Conservation (phyloP, 129 eudicot species). For the Escallonia herrerae region DNA sequence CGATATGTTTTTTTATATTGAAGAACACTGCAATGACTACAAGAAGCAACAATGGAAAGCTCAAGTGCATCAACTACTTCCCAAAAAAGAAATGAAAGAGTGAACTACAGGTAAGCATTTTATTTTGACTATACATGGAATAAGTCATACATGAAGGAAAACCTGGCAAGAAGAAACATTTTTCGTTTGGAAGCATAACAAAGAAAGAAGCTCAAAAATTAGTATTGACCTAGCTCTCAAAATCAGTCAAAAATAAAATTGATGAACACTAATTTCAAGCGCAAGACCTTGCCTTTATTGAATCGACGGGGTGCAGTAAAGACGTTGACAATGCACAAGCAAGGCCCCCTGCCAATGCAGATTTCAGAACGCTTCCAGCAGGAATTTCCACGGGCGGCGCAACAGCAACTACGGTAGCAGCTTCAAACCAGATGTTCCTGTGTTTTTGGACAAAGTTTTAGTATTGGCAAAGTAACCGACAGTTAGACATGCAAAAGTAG, state of each 20-base stretch:
- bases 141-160: too few species aligned
- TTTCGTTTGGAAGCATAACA: not conserved
- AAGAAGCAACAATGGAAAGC: too few species aligned
- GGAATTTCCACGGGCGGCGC: slow-evolving; percentile 84
- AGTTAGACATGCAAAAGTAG: not conserved
- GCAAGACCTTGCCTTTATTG: slow-evolving; percentile 53
- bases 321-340: slow-evolving; percentile 84
- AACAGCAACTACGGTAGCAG: slow-evolving; percentile 94
- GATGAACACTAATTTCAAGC: not conserved
- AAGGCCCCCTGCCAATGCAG: slow-evolving; percentile 98
- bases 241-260: too few species aligned
- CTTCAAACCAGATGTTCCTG: slow-evolving; percentile 86
- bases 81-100: too few species aligned
- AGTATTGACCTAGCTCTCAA: not conserved
- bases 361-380: slow-evolving; percentile 70
- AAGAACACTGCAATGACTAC: too few species aligned
- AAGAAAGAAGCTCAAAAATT: not conserved
- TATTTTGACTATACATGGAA: too few species aligned
- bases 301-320: slow-evolving; percentile 85
- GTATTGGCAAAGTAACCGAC: not conserved
- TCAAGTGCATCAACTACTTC: too few species aligned
- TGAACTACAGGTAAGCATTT: too few species aligned
- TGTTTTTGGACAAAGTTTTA: not conserved
- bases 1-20: too few species aligned
- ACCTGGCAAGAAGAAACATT: too few species aligned